Evolutionary conservation across 2,329 filamentous ascomycete species (phyloP).

Genomic region (Fusarium floridanum): DNA sequence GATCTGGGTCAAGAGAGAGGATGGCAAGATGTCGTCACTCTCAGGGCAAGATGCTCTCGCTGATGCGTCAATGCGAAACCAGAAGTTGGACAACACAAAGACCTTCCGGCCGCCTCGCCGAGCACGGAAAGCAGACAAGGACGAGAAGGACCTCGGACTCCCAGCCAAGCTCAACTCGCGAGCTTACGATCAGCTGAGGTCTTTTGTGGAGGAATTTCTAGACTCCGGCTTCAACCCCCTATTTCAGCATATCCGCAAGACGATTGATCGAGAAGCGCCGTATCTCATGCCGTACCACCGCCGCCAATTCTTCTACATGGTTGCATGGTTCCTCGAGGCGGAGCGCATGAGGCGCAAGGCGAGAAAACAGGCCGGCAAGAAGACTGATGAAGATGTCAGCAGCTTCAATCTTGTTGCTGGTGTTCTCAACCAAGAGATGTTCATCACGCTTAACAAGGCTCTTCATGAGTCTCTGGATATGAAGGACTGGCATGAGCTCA

Average conservation of each 20-base stretch:
- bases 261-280: constrained; percentile 89
- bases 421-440: constrained; percentile 94
- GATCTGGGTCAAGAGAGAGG: constrained; percentile 93
- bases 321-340: constrained; percentile 92
- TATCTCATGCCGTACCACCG: constrained; percentile 82
- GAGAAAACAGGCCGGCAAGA: constrained; percentile 66
- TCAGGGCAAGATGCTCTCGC: constrained; percentile 89
- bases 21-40: constrained; percentile 85
- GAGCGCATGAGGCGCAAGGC: constrained; percentile 78
- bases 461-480: constrained; percentile 84
- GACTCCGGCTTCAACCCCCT: constrained; percentile 96
- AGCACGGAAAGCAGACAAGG: constrained; percentile 70
- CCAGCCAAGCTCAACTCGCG: constrained; percentile 76
- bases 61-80: constrained; percentile 77
- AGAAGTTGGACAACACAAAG: constrained; percentile 92
- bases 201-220: constrained; percentile 92
- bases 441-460: constrained; percentile 85
- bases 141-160: constrained; percentile 81
- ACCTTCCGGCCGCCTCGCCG: constrained; percentile 86
- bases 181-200: constrained; percentile 81
- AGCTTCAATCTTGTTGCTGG: constrained; percentile 89
- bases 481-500: constrained; percentile 89
- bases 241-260: constrained; percentile 86
- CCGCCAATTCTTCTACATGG: constrained; percentile 90
- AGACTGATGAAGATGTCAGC: constrained; percentile 68